A percentile compares a stretch with the other conserved stretches of the same genome.
Evolutionary conservation across 108 stramenopile species (phyloP).

Genomic region (Cyclotella sp.): DNA sequence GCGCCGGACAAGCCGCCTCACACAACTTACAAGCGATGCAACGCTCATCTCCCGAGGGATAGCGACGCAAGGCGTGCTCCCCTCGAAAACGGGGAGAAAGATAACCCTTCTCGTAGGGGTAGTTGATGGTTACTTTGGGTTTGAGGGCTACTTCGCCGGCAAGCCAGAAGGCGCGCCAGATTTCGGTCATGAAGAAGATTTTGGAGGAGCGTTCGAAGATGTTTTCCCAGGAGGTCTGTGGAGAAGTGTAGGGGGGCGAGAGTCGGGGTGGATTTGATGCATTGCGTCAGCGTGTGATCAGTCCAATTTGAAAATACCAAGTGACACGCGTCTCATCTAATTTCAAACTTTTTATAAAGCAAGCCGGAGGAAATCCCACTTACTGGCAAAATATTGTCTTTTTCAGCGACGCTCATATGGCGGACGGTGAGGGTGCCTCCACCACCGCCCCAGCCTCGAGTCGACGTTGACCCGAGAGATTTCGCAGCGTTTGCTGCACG

Average conservation of each 20-base stretch:
- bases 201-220: slow-evolving; percentile 86
- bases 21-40: slow-evolving; percentile 99
- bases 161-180: slow-evolving; percentile 84
- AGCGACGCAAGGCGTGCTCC: slow-evolving; percentile 97
- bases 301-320: background rate
- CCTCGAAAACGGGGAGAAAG: slow-evolving; percentile 98
- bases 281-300: too few relatives aligned
- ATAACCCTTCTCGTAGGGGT: slow-evolving; percentile 98
- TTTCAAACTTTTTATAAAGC: background rate
- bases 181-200: slow-evolving; percentile 93
- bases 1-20: slow-evolving; percentile 99
- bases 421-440: slow-evolving; percentile 5
- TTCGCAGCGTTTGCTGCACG: slow-evolving; percentile 9
- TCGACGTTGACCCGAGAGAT: background rate
- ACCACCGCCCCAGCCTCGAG: background rate
- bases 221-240: slow-evolving; percentile 81
- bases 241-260: background rate
- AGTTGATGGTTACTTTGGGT: slow-evolving; percentile 97
- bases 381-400: slow-evolving; percentile 52
- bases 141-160: slow-evolving; percentile 81
- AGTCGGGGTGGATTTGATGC: background rate
- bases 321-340: background rate
- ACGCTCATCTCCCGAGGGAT: slow-evolving; percentile 98
- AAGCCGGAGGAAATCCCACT: slow-evolving; percentile 10
- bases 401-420: slow-evolving; percentile 46